Evolutionary conservation across 2,329 filamentous ascomycete genomes (phyloP).

Genomic region (Colletotrichum plurivorum): DNA sequence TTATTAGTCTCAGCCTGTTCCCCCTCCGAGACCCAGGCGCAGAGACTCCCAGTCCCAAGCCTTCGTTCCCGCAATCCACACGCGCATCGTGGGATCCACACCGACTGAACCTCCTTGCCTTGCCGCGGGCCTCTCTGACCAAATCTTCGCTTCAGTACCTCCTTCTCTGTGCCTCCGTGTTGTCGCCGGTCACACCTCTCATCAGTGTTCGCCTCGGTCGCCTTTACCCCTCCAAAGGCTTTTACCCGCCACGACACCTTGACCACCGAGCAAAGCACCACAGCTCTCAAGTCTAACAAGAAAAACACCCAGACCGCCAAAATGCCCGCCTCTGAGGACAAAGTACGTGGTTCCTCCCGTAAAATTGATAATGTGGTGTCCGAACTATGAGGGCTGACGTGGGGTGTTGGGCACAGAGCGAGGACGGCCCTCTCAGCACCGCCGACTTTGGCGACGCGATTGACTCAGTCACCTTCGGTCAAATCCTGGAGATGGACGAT

Average conservation of each 20-base stretch:
- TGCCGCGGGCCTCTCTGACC: slow-evolving; percentile 28
- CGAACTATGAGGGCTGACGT: slow-evolving; percentile 34
- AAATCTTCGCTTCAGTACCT: slow-evolving; percentile 33
- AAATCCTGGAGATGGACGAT: slow-evolving; percentile 99
- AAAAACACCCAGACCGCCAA: slow-evolving; percentile 17
- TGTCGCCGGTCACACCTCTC: slow-evolving; percentile 20
- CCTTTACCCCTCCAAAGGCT: slow-evolving; percentile 23
- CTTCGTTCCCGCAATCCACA: slow-evolving; percentile 26
- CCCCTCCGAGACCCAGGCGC: slow-evolving; percentile 24
- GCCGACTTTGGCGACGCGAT: slow-evolving; percentile 77
- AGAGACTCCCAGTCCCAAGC: slow-evolving; percentile 20
- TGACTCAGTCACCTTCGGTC: slow-evolving; percentile 86
- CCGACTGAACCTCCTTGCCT: slow-evolving; percentile 30
- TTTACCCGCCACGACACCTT: slow-evolving; percentile 18
- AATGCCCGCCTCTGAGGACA: slow-evolving; percentile 47
- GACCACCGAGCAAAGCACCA: slow-evolving; percentile 7
- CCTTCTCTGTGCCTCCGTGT: slow-evolving; percentile 33
- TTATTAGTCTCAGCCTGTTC: slow-evolving; percentile 1
- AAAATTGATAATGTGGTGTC: slow-evolving; percentile 38
- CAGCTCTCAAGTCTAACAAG: slow-evolving; percentile 12
- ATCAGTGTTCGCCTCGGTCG: slow-evolving; percentile 20
- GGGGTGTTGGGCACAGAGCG: slow-evolving; percentile 40
- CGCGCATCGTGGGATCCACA: slow-evolving; percentile 39
- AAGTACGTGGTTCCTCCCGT: slow-evolving; percentile 46
- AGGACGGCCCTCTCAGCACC: slow-evolving; percentile 47